Base-by-base conservation (phyloP, 345 rosid genomes). In the Lumnitzera littorea region DNA sequence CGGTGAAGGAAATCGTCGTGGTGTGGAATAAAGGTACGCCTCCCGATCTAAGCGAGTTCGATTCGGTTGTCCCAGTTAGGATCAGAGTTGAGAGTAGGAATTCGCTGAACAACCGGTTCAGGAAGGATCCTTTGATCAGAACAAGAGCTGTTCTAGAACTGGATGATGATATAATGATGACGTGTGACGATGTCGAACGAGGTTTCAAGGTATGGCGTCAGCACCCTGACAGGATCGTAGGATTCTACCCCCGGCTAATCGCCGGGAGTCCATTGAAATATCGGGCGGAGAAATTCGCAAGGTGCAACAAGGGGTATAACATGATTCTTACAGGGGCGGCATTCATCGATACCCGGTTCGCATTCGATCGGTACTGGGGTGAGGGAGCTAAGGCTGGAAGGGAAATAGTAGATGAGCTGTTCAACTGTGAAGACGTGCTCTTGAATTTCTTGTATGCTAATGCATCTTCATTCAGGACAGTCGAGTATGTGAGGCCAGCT, bases 281-380 rank as follows among this genome's bases (percentile, higher is more conserved):
- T 56, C 76, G 79, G 25, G 89, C 81, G 0, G 99, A 94, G 80
- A 88, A 83, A 62, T 84, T 75, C 15, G 99, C 96, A 12, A 77
- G 97, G 31, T 65, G 17, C 15, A 88, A 79, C 46, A 68, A 80
- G 13, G 95, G 97, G 12, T 94, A 94, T 55, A 94, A 94, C 55
- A 76, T 94, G 91, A 82, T 94, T 60, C 89, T 94, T 29, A 94
- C 99, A 0, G 99, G 99, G 27, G 99, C 99, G 48, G 99, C 97
- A 15, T 94, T 91, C 63, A 72, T 91, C 13, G 96, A 94, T 57
- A 69, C 56, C 15, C 65, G 70, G 36, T 27, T 82, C 3, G 96
- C 99, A 11, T 94, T 91, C 57, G 62, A 58, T 49, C 61, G 76
- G 74, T 94, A 94, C 62, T 80, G 95, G 80, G 69, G 91, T 0